phyloP scores from a whole-genome alignment of 495 filamentous ascomycete species.

The Geopyxis carbonaria region DNA sequence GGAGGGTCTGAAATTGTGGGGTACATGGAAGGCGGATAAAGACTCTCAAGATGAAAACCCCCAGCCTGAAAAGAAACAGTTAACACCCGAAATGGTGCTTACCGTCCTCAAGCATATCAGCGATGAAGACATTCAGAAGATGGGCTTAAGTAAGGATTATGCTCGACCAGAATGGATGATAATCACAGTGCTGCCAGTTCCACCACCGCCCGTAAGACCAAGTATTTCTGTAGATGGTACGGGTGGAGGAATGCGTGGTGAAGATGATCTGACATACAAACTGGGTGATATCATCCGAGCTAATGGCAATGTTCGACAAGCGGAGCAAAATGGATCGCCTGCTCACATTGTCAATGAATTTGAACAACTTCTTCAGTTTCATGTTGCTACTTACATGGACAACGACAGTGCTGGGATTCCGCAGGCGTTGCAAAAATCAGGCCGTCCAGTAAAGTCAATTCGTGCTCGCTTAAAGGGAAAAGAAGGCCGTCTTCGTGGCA shows the following conservation, averaged over 20 bases:
- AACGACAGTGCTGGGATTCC: conserved; percentile 96
- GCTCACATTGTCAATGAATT: conserved; percentile 80
- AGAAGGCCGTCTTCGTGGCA: conserved; percentile 90
- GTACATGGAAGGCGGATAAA: conserved; percentile 63
- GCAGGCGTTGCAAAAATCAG: conserved; percentile 90
- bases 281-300: conserved; percentile 95
- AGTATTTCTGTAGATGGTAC: conserved; percentile 91
- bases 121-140: conserved; percentile 58
- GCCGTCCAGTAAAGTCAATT: conserved; percentile 87
- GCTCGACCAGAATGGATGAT: conserved; percentile 98
- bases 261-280: conserved; percentile 98
- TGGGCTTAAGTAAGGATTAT: conserved; percentile 84
- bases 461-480: conserved; percentile 95
- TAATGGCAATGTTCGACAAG: conserved; percentile 80
- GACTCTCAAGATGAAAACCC: conserved; percentile 43
- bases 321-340: conserved; percentile 73
- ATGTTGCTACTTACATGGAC: conserved; percentile 98
- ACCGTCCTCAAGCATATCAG: conserved; percentile 72
- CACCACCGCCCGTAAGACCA: conserved; percentile 84
- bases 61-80: conserved; percentile 62
- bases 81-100: conserved; percentile 69
- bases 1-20: conserved; percentile 65
- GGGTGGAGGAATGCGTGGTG: conserved; percentile 63
- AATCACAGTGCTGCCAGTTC: conserved; percentile 83
- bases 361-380: conserved; percentile 83